phyloP scores from a whole-genome alignment of 2,329 filamentous ascomycete species.

The Xylariomycetidae sp. region DNA sequence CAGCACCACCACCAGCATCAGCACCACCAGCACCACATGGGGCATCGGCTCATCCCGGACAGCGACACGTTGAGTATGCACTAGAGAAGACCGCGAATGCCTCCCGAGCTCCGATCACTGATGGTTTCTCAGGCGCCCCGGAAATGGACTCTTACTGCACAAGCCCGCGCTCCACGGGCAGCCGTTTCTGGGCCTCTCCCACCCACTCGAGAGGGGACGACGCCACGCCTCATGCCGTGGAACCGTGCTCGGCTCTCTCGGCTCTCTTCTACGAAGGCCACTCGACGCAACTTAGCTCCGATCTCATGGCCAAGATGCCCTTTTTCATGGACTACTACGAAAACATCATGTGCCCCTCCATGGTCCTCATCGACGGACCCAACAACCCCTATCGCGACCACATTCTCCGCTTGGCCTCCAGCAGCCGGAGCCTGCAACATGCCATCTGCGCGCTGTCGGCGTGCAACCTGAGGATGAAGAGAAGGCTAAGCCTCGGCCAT shows the following conservation, averaged over 20 bases:
- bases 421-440: slow-evolving; percentile 80
- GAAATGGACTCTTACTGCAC: slow-evolving; percentile 48
- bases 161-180: slow-evolving; percentile 39
- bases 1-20: too few relatives aligned
- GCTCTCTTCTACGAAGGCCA: slow-evolving; percentile 40
- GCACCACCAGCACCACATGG: slow-evolving; percentile 47
- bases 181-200: slow-evolving; percentile 41
- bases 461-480: slow-evolving; percentile 85
- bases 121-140: slow-evolving; percentile 38
- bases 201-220: slow-evolving; percentile 39
- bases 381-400: slow-evolving; percentile 81
- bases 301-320: slow-evolving; percentile 71
- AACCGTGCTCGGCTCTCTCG: slow-evolving; percentile 43
- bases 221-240: slow-evolving; percentile 33
- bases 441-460: slow-evolving; percentile 84
- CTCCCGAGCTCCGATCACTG: slow-evolving; percentile 18
- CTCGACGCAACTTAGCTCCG: slow-evolving; percentile 46
- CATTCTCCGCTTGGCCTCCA: slow-evolving; percentile 69
- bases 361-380: slow-evolving; percentile 84
- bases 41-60: slow-evolving; percentile 47
- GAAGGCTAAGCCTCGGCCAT: slow-evolving; percentile 57
- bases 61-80: slow-evolving; percentile 52
- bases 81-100: too few relatives aligned
- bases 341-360: slow-evolving; percentile 83
- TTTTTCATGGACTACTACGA: slow-evolving; percentile 93